Evolutionary conservation across 495 filamentous ascomycete species (phyloP).

Genomic region (Neurospora terricola): DNA sequence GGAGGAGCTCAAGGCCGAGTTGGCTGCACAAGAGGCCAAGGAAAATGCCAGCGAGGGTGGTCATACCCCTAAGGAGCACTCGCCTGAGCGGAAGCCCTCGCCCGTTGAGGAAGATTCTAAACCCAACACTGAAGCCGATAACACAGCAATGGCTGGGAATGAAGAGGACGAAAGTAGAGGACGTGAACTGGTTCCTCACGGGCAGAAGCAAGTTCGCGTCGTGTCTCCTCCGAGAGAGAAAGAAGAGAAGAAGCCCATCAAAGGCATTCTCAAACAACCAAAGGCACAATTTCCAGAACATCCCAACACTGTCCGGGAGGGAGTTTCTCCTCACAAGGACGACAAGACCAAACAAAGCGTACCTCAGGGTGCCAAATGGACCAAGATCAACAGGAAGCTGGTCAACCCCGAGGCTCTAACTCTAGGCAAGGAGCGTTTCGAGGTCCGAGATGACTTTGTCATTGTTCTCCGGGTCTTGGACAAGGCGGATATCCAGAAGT

Average conservation of each 20-base stretch:
- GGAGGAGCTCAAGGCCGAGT: constrained; percentile 37
- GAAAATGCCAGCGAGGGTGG: neutral
- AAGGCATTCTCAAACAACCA: constrained; percentile 55
- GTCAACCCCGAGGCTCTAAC: constrained; percentile 77
- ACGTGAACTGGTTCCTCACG: constrained; percentile 23
- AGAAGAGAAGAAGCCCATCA: constrained; percentile 29
- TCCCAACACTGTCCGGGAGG: constrained; percentile 65
- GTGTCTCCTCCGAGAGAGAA: constrained; percentile 46
- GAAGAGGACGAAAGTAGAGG: constrained; percentile 27
- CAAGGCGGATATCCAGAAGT: constrained; percentile 73
- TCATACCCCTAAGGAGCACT: constrained; percentile 11
- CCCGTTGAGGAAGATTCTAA: constrained; percentile 9
- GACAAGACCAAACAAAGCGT: constrained; percentile 63
- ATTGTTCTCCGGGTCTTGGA: constrained; percentile 73
- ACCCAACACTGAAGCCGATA: constrained; percentile 13
- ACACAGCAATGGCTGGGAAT: constrained; percentile 13
- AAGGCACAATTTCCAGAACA: constrained; percentile 72
- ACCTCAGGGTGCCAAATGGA: constrained; percentile 73
- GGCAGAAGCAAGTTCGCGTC: constrained; percentile 40
- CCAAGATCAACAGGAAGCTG: constrained; percentile 72
- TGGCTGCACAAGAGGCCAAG: constrained; percentile 15
- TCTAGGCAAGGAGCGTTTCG: constrained; percentile 68
- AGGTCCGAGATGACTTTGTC: constrained; percentile 71
- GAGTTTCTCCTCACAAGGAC: constrained; percentile 81
- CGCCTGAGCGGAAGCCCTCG: constrained; percentile 13